Base-by-base conservation (phyloP, 73 alveolate genomes). In the Urostyla sp. region DNA sequence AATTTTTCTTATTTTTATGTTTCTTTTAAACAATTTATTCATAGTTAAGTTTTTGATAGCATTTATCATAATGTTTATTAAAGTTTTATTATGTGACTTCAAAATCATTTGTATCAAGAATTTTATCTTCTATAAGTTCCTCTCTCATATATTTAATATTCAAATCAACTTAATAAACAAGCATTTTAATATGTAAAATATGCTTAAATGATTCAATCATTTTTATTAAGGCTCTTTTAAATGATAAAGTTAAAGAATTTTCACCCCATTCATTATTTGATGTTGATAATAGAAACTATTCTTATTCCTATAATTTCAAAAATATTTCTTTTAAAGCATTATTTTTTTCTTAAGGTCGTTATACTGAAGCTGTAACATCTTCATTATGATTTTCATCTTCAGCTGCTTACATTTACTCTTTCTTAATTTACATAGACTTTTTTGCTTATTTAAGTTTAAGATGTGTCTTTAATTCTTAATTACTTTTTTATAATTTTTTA, bases 1-100 rank as follows among this genome's bases (percentile, higher is more conserved):
- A 63, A 38, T 57, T 60, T 40, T 63, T 63, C 1, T 57, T 63
- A 4, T 21, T 7, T 43, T 63, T 63, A 6, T 18, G 36, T 20
- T n/a, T 3, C 27, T 38, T 63, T 15, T 20, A 13, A 63, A 13
- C 30, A 24, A 57, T 63, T 3, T 10, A 21, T 2, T 63, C 57
- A n/a, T 38, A 63, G 44, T 63, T 63, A 10, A 63, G 45, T 23
- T 63, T 63, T 35, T 63, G 8, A 24, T 63, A 63, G 53, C 50
- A 35, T 28, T 63, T 60, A 38, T 63, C 79, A 63, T 63, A 63
- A 31, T 63, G 79, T 48, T 63, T 63, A 38, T 63, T 63, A 28
- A 63, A 63, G 37, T 63, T 63, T 40, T 40, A 43, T 46, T 63
- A 23, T 6, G 61, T 15, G 18, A 63, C 44, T 37, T 63, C 79